Conservation (phyloP, 108 stramenopile species). For the Mayamaea pseudoterrestris region DNA sequence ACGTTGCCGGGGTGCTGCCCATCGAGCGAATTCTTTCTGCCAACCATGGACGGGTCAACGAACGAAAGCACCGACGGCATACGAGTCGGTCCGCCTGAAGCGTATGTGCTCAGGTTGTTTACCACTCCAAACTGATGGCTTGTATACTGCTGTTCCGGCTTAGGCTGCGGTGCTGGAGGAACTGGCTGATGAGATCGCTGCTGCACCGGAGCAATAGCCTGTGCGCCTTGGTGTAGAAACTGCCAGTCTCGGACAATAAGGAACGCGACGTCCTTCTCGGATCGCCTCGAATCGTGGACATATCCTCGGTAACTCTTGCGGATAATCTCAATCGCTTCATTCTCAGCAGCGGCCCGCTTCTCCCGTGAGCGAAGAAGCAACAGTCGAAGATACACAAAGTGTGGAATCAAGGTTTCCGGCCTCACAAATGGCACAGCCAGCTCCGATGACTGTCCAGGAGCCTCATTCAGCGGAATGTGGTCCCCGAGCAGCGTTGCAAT, state of each 20-base stretch:
- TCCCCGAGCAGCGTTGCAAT: slow-evolving; percentile 51
- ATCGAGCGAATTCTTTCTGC: no score
- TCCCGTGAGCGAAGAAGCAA: slow-evolving; percentile 40
- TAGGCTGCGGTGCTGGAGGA: neutral
- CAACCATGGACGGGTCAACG: no score
- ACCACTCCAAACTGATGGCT: no score
- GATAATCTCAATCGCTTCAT: slow-evolving; percentile 39
- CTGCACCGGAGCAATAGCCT: no score
- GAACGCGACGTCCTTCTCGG: slow-evolving; percentile 24
- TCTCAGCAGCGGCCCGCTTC: slow-evolving; percentile 34
- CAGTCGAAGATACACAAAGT: slow-evolving; percentile 46
- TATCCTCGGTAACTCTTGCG: slow-evolving; percentile 47
- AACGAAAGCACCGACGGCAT: no score
- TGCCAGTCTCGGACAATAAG: slow-evolving; percentile 43
- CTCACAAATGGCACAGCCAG: no score
- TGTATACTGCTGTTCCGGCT: no score
- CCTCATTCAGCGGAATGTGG: slow-evolving; percentile 33
- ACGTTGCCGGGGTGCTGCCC: no score
- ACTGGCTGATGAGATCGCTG: neutral
- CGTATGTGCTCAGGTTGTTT: no score
- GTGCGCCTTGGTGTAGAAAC: slow-evolving; percentile 7
- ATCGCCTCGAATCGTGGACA: slow-evolving; percentile 18
- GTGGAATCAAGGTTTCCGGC: slow-evolving; percentile 12
- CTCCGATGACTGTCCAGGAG: neutral
- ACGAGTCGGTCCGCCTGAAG: no score